phyloP scores from a whole-genome alignment of 805 yeast genomes.

The Yueomyces sinensis region DNA sequence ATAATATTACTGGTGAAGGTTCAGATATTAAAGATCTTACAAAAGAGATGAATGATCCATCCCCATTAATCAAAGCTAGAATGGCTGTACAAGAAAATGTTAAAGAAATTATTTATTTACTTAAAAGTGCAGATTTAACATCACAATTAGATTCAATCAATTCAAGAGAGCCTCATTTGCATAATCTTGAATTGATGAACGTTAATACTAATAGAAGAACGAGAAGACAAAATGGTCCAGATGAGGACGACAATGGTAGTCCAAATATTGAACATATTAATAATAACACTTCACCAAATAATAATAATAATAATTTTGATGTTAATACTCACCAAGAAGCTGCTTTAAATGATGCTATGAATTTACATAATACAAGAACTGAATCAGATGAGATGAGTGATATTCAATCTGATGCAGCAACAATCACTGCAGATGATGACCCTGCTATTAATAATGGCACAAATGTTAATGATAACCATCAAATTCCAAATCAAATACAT shows the following conservation, averaged over 20 bases:
- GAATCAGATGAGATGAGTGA: not conserved
- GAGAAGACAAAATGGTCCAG: too few relatives aligned
- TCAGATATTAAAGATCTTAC: not conserved
- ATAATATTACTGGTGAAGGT: not conserved
- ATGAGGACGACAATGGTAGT: too few relatives aligned
- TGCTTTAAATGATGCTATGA: not conserved
- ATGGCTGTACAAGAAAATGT: conserved; percentile 22
- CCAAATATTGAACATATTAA: too few relatives aligned
- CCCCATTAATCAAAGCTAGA: conserved; percentile 12
- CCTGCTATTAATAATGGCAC: too few relatives aligned
- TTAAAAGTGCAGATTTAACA: conserved; percentile 18
- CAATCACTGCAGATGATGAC: not conserved
- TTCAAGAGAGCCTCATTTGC: conserved; percentile 9
- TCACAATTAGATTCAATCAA: conserved; percentile 14
- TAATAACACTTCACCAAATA: not conserved
- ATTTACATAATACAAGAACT: too few relatives aligned
- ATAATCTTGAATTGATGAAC: conserved; percentile 15
- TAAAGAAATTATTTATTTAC: conserved; percentile 22
- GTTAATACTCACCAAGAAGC: not conserved
- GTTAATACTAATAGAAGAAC: conserved; percentile 4
- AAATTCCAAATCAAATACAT: too few relatives aligned
- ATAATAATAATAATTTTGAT: not conserved
- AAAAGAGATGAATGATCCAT: conserved; percentile 2
- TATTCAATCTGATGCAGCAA: not conserved
- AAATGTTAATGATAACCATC: too few relatives aligned